Base-by-base conservation (phyloP, 139 green algal genomes). In the Chlorella ohadii region DNA sequence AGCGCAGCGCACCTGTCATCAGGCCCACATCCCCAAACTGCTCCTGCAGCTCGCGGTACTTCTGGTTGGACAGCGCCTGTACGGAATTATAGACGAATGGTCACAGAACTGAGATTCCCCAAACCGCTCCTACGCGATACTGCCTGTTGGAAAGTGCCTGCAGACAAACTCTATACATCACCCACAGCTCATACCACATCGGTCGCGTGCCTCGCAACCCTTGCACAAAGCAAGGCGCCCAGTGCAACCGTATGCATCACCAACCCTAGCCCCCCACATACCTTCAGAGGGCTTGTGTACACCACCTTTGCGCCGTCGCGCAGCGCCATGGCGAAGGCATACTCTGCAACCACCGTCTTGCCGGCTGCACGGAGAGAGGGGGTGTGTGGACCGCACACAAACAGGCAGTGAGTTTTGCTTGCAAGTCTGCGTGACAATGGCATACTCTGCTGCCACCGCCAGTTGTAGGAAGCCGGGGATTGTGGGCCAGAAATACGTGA, bases 261-360 rank as follows among this genome's bases (percentile, higher is more conserved):
- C n/a, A 19, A 66, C 25, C 59, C 59, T n/a, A 9, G 59, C n/a
- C n/a, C n/a, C n/a, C n/a, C n/a, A n/a, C n/a, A n/a, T 36, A 71
- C 76, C 83, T 98, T 98, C 56, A 98, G 88, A 1, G 95, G 95
- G 6, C 93, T 96, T 16, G 95, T 98, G 91, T 98, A 98, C 36
- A 97, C 93, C 38, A 96, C 94, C 3, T 91, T 84, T 67, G 87
- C 76, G 0, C 85, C 88, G 72, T 93, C 89, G 31, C 87, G 83
- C 56, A 97, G 89, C 16, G 91, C 93, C 95, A 98, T 96, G 12
- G 90, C 94, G 82, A 97, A 93, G 0, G 94, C 94, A 81, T 97
- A 97, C 87, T 97, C 93, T 4, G 94, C 94, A 6, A 97, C 92
- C 6, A 92, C 94, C 0, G 94, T 97, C 87, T 97, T 97, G 23